Percentiles rank a stretch among this genome's conserved stretches.
These are phyloP conservation scores for Boletus fagicola DNA, from an alignment of 768 basidiomycete species.

Conservation along the genomic window DNA sequence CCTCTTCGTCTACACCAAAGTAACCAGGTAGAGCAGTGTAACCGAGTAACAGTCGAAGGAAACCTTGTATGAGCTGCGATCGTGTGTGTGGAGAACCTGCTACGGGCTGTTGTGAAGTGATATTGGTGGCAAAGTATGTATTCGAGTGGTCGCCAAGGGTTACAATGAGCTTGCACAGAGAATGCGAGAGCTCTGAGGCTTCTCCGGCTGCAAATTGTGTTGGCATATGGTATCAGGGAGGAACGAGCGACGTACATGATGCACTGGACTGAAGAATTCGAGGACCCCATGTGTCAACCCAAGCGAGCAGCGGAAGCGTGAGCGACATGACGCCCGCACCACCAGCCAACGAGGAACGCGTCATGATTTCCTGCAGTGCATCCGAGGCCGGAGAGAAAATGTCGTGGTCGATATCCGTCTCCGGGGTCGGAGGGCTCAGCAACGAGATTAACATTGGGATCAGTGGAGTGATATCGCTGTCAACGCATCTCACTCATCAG, in stretches of 20 bases:
- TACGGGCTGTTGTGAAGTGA: conserved; percentile 48
- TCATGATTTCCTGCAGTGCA: conserved; percentile 74
- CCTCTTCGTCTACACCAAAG: conserved; percentile 82
- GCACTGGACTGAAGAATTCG: conserved; percentile 42
- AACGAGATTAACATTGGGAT: conserved; percentile 61
- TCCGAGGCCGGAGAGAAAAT: conserved; percentile 66
- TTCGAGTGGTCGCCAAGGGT: conserved; percentile 87
- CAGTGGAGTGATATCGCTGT: conserved; percentile 67
- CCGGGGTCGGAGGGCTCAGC: conserved; percentile 32
- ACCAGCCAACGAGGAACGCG: conserved; percentile 67
- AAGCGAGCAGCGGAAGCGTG: conserved; percentile 84
- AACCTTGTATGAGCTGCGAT: conserved; percentile 61
- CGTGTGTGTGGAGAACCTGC: conserved; percentile 38
- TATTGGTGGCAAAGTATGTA: conserved; percentile 67
- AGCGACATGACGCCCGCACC: conserved; percentile 68
- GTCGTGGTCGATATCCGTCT: conserved; percentile 43
- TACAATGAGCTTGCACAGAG: conserved; percentile 75
- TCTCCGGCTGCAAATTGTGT: conserved; percentile 13
- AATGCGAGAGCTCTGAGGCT: conserved; percentile 59
- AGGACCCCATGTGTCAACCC: conserved; percentile 59
- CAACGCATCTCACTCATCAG: conserved; percentile 1
- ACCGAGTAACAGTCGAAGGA: conserved; percentile 66
- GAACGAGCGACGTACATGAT: conserved; percentile 31
- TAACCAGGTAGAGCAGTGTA: conserved; percentile 75
- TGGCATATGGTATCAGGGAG: neutral